Conservation (phyloP, 1,284 basidiomycete genomes). For the Peniophora sp. region DNA sequence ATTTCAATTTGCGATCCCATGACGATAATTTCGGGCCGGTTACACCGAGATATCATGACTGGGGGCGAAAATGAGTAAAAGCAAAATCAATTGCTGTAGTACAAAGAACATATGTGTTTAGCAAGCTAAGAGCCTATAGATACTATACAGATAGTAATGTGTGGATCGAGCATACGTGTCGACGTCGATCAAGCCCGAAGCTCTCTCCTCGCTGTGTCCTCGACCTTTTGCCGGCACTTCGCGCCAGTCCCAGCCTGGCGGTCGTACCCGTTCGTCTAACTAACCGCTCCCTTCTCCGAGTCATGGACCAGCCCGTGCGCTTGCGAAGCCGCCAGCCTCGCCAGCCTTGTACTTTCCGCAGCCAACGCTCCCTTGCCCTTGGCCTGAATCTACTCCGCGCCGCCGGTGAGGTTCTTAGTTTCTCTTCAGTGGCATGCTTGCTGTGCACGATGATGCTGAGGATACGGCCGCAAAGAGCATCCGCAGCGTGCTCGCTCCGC, state of each 20-base stretch:
- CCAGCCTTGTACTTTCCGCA: too few relatives aligned
- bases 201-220: conserved; percentile 10
- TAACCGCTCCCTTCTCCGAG: conserved; percentile 25
- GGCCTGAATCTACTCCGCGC: conserved; percentile 27
- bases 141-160: too few relatives aligned
- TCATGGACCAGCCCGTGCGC: conserved; percentile 23
- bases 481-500: conserved; percentile 47
- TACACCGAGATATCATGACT: too few relatives aligned
- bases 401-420: conserved; percentile 39
- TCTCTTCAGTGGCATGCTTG: conserved; percentile 63
- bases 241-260: conserved; percentile 14
- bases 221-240: conserved; percentile 24
- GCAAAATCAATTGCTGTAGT: too few relatives aligned
- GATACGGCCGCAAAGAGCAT: conserved; percentile 50
- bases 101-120: too few relatives aligned
- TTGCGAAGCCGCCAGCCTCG: conserved; percentile 11
- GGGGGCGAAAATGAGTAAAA: too few relatives aligned
- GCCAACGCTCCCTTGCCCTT: too few relatives aligned
- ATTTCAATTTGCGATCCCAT: too few relatives aligned
- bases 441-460: conserved; percentile 53
- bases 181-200: not conserved
- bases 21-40: too few relatives aligned
- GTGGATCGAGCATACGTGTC: too few relatives aligned
- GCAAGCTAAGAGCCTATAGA: too few relatives aligned
- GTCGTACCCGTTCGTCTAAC: conserved; percentile 15